Percentiles rank a stretch among this genome's conserved stretches.
Evolutionary conservation across 2,329 filamentous ascomycete species (phyloP).

Genomic region (Botrytis galanthina): DNA sequence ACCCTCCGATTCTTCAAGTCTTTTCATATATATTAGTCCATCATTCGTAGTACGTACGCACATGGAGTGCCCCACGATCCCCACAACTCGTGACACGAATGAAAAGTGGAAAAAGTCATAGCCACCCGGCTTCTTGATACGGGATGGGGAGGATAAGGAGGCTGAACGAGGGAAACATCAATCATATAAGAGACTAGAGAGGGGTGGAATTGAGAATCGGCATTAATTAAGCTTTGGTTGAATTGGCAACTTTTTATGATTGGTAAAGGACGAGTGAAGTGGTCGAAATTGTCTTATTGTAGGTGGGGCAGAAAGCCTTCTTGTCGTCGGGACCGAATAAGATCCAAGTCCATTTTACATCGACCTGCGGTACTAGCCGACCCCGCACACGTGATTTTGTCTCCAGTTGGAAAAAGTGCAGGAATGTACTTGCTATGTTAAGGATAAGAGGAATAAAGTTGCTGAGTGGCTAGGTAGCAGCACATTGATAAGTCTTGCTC

Average conservation of each 20-base stretch:
- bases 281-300: background rate
- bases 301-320: background rate
- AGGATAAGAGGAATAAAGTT: background rate
- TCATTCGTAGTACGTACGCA: background rate
- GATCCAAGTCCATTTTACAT: background rate
- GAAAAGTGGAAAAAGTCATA: conserved; percentile 8
- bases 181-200: background rate
- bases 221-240: background rate
- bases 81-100: background rate
- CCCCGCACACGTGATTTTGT: background rate
- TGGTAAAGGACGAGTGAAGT: background rate
- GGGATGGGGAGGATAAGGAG: background rate
- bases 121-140: conserved; percentile 9
- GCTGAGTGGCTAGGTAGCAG: background rate
- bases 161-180: background rate
- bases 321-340: conserved; percentile 1
- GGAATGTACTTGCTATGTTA: background rate
- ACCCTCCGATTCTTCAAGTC: background rate
- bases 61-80: conserved; percentile 13
- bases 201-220: background rate
- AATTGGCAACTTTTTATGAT: background rate
- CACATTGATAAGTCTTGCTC: background rate
- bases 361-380: background rate
- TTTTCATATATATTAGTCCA: background rate
- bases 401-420: background rate